Conservation (phyloP, 225 moss, liverwort and hornwort species). For the Thuidium tamariscinum region DNA sequence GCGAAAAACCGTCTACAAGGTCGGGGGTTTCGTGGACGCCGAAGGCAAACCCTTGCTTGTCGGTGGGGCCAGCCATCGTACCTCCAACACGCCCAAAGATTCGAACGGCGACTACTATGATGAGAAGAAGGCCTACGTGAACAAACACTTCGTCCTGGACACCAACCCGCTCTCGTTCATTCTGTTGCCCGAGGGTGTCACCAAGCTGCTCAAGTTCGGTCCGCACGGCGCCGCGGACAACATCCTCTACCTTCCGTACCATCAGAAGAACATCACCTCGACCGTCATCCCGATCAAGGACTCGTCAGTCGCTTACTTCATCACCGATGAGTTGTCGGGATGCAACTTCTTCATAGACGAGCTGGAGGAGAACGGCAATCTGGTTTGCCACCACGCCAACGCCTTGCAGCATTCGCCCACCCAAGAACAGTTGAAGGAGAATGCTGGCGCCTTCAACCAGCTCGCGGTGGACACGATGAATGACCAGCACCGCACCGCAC, state of each 20-base stretch:
- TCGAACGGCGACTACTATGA: accelerated
- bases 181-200: neutral
- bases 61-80: no score
- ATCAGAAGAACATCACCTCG: neutral
- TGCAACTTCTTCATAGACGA: neutral
- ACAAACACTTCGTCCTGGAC: neutral
- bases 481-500: no score
- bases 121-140: neutral
- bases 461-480: no score
- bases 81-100: neutral
- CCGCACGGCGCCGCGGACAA: neutral
- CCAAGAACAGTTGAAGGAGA: no score
- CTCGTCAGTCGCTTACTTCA: neutral
- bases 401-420: neutral
- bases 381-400: neutral
- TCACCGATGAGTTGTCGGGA: neutral
- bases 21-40: neutral
- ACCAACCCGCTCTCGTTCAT: neutral
- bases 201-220: neutral
- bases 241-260: neutral
- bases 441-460: no score
- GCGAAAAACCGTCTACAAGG: neutral
- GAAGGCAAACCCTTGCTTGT: neutral
- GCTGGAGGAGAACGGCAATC: neutral
- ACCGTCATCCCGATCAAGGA: neutral